A percentile compares a stretch with the other conserved stretches of the same genome.
These are phyloP conservation scores for Tetrapisispora fleetii DNA, from an alignment of 805 yeast genomes.

Conservation along the genomic window DNA sequence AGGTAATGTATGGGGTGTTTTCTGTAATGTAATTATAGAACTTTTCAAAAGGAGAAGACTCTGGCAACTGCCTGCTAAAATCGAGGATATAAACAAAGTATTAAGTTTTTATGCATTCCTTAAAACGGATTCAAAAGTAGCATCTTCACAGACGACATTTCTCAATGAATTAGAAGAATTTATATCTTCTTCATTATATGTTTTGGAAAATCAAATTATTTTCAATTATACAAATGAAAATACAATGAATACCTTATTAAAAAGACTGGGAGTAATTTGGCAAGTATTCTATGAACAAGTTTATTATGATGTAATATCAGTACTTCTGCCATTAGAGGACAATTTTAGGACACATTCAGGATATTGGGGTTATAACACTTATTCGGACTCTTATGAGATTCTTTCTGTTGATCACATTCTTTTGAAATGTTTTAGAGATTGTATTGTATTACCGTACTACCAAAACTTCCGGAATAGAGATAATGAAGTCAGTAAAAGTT, in stretches of 20 bases:
- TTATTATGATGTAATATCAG: slow-evolving; percentile 49
- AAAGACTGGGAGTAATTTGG: slow-evolving; percentile 42
- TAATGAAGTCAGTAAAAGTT: slow-evolving; percentile 27
- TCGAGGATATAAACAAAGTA: slow-evolving; percentile 21
- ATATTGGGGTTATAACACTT: slow-evolving; percentile 24
- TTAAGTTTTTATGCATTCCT: slow-evolving; percentile 22
- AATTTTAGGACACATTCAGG: slow-evolving; percentile 17
- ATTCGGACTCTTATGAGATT: slow-evolving; percentile 7
- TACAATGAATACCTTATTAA: slow-evolving; percentile 29
- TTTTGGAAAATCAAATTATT: slow-evolving; percentile 30
- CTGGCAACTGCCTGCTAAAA: slow-evolving; percentile 27
- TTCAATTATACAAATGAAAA: slow-evolving; percentile 26
- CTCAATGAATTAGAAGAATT: slow-evolving; percentile 24
- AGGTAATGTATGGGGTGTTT: slow-evolving; percentile 27
- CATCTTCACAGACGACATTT: slow-evolving; percentile 18
- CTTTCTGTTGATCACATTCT: slow-evolving; percentile 33
- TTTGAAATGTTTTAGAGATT: slow-evolving; percentile 41
- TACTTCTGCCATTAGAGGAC: slow-evolving; percentile 44
- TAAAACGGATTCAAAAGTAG: slow-evolving; percentile 20
- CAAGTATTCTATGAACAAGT: slow-evolving; percentile 44
- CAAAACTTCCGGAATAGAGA: slow-evolving; percentile 32
- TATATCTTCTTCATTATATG: slow-evolving; percentile 30
- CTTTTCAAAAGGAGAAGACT: slow-evolving; percentile 22
- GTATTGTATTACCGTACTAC: slow-evolving; percentile 43
- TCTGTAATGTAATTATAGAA: slow-evolving; percentile 21